Conservation (phyloP, 768 basidiomycete genomes). For the Trametes sanguinea region DNA sequence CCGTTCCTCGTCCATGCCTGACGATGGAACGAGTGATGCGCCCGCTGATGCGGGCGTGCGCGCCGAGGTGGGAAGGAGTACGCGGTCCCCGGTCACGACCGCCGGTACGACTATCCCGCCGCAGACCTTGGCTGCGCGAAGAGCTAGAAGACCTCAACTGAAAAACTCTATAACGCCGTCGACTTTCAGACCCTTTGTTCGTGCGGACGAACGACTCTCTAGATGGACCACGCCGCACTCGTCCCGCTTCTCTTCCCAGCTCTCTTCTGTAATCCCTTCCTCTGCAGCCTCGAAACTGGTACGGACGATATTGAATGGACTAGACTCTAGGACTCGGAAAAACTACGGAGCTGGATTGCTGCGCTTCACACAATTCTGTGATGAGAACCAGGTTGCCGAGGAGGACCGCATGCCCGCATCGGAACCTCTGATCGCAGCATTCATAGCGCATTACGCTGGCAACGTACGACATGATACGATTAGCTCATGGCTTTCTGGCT, state of each 20-base stretch:
- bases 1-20: conserved; percentile 8
- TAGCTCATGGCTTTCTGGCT: conserved; percentile 38
- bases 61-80: not conserved
- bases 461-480: conserved; percentile 25
- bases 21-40: no score
- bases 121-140: not conserved
- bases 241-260: no score
- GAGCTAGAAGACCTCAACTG: not conserved
- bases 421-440: conserved; percentile 32
- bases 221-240: not conserved
- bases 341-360: conserved; percentile 38
- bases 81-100: not conserved
- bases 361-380: conserved; percentile 41
- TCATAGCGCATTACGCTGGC: conserved; percentile 25
- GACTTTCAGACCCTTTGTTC: not conserved
- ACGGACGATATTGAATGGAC: not conserved
- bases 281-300: not conserved
- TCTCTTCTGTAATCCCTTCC: not conserved
- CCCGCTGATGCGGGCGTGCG: no score
- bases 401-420: conserved; percentile 33
- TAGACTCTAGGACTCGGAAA: not conserved
- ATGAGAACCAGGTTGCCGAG: conserved; percentile 36
- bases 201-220: not conserved
- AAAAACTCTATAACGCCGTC: not conserved
- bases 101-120: not conserved